Base-by-base conservation (phyloP, 2,329 filamentous ascomycete genomes). In the Colletotrichum euphorbiae region DNA sequence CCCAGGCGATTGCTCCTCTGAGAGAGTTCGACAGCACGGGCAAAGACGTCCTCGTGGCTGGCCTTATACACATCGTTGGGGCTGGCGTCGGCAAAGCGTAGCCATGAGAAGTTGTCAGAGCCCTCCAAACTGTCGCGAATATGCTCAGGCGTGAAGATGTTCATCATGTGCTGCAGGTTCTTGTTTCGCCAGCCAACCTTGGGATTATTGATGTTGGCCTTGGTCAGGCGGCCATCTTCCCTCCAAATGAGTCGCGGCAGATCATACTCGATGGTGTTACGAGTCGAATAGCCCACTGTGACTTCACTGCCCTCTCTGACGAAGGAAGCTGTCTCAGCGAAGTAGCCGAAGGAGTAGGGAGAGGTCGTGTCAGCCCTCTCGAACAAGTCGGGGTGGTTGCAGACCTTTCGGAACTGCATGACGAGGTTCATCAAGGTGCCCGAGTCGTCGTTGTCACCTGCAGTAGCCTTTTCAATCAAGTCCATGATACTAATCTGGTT, bases 401-500 rank as follows among this genome's bases (percentile, higher is more conserved):
- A 99, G 65, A 99, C 96, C 82, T 99, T 99, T 74, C 96, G 90
- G 87, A 99, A 99, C 81, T 99, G 96, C 96, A 99, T 99, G 71
- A 99, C 96, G 72, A 99, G 85, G 80, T 99, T 99, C 96, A 99
- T 98, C 75, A 99, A 82, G 1, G 95, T 98, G 45, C 95, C 94
- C 40, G 93, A 97, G 77, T 98, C 96, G 74, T 95, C 91, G 56
- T 98, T 96, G 74, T 98, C 94, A 40, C 96, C 96, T 73, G 96
- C 87, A 2, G 95, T 95, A 1, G 93, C 94, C 85, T 98, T 98
- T 80, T 99, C 96, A 62, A 99, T 97, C 17, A 99, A 89, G 77
- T 99, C 96, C 90, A 98, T 96, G 73, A 99, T 94, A 80, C 94
- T 98, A 81, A 99, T 98, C 81, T 97, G 96, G 81, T 97, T 97